Percentiles rank a stretch among this genome's conserved stretches.
Evolutionary conservation across 805 yeast genomes (phyloP).

Genomic region (Grigorovia transvaalensis): DNA sequence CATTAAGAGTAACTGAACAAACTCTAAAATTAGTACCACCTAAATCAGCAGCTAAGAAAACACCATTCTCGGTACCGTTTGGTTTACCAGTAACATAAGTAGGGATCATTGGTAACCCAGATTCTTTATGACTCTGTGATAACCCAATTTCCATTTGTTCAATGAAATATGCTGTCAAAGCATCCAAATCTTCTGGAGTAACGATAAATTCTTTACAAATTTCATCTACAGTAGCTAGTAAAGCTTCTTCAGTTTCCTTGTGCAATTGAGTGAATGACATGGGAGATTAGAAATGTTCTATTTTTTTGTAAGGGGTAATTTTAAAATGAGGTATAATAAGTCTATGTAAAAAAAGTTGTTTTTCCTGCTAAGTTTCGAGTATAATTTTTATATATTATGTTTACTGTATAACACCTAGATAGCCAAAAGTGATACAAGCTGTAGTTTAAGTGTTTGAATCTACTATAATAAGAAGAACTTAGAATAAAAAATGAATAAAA

Average conservation of each 20-base stretch:
- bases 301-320: neutral
- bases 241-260: slow-evolving; percentile 13
- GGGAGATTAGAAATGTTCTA: neutral
- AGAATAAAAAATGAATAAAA: too few species aligned
- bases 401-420: too few species aligned
- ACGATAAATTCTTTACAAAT: slow-evolving; percentile 22
- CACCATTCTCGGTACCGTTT: slow-evolving; percentile 73
- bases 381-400: too few species aligned
- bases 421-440: too few species aligned
- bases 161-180: slow-evolving; percentile 41
- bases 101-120: slow-evolving; percentile 84
- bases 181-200: slow-evolving; percentile 17
- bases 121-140: slow-evolving; percentile 22
- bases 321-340: too few species aligned
- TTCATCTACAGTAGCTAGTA: slow-evolving; percentile 18
- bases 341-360: too few species aligned
- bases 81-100: slow-evolving; percentile 81
- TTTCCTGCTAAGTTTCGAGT: too few species aligned
- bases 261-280: slow-evolving; percentile 27
- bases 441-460: too few species aligned
- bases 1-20: slow-evolving; percentile 70
- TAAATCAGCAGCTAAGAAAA: slow-evolving; percentile 79
- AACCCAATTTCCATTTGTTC: slow-evolving; percentile 55
- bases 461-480: too few species aligned
- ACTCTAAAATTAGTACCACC: slow-evolving; percentile 97